phyloP scores from a whole-genome alignment of 1,284 basidiomycete species.

The Sanguinoderma infundibulare region DNA sequence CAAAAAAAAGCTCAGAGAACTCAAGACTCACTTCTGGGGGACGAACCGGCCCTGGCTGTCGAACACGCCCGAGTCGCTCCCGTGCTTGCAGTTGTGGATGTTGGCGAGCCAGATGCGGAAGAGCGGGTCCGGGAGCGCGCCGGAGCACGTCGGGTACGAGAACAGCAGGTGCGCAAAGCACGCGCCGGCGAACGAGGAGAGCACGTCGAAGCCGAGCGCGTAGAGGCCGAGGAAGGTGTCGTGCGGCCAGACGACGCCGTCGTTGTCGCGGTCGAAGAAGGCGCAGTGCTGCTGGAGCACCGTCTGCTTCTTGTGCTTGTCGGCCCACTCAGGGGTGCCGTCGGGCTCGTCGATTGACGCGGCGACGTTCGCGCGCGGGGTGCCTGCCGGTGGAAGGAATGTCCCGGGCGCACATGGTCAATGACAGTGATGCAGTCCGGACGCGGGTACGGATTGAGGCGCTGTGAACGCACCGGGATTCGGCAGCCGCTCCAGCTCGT shows the following conservation, averaged over 20 bases:
- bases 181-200: conserved; percentile 42
- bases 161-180: conserved; percentile 44
- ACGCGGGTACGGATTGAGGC: background rate
- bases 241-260: conserved; percentile 50
- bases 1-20: background rate
- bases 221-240: conserved; percentile 50
- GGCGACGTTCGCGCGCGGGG: conserved; percentile 24
- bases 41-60: conserved; percentile 48
- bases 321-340: conserved; percentile 24
- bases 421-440: too few species aligned
- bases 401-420: background rate
- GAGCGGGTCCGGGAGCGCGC: conserved; percentile 43
- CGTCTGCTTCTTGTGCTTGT: conserved; percentile 24
- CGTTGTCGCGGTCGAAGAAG: conserved; percentile 47
- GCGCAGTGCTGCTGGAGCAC: conserved; percentile 48
- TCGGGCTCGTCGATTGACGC: conserved; percentile 13
- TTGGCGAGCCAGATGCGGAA: conserved; percentile 46
- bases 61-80: conserved; percentile 48
- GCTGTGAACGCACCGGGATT: conserved; percentile 20
- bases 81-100: conserved; percentile 51
- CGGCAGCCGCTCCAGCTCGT: conserved; percentile 13
- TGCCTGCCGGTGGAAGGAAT: conserved; percentile 20
- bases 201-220: conserved; percentile 45
- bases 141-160: conserved; percentile 40
- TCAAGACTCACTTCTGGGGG: conserved; percentile 33